Base-by-base conservation (phyloP, 2,329 filamentous ascomycete species). In the Parastagonospora nodorum region DNA sequence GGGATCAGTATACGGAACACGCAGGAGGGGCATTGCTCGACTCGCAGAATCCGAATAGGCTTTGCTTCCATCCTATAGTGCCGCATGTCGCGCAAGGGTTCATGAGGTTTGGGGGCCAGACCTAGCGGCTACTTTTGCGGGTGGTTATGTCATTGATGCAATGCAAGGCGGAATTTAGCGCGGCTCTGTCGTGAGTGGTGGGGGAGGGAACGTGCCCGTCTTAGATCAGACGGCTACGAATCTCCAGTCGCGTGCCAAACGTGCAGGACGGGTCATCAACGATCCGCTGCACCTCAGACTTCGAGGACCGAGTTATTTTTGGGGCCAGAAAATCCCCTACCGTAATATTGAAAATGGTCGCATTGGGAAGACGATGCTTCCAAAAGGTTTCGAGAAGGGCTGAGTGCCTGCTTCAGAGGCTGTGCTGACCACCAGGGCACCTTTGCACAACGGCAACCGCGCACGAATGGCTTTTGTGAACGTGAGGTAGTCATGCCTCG, bases 1-100 rank as follows among this genome's bases (percentile, higher is more conserved):
- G 36, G 89, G 87, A 59, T 89, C 86, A 68, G 91, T 96, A 72
- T 93, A 97, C 51, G 93, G 93, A 65, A 97, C 95, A 61, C 92
- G 87, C 78, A 96, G 87, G 51, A 91, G 83, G 64, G 88, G 83
- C 74, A 84, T 88, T 74, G 55, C 44, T 46, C 28, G 9, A 19
- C n/a, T 2, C 37, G 27, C 37, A 27, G 19, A 39, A 11, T 37
- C 35, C 35, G 33, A 37, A 16, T 16, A n/a, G 19, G 35, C 19
- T 16, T 16, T 37, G 7, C 10, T 5, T 10, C 19, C 36, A 7
- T 38, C 15, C 36, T 10, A 8, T 8, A 8, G 24, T 16, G 19
- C n/a, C 4, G 16, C 16, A 39, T 39, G 37, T 19, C 19, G 9
- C 2, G 5, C 8, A 38, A 16, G 5, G 36, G n/a, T 16, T 8